Base-by-base conservation (phyloP, 768 basidiomycete species). In the Boletus rubroflammeus region DNA sequence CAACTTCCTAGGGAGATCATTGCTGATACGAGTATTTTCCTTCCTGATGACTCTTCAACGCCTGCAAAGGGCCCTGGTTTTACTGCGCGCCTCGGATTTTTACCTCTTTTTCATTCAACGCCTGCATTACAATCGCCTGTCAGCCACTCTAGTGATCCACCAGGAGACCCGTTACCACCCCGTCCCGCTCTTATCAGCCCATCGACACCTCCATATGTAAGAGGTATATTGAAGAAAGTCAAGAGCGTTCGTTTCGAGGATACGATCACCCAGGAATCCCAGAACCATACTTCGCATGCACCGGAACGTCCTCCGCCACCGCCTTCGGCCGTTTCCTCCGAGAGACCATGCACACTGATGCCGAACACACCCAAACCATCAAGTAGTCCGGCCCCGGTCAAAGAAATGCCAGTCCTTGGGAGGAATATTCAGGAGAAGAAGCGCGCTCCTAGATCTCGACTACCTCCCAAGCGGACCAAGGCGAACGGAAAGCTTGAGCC, bases 221-320 rank as follows among this genome's bases (percentile, higher is more conserved):
- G 67, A 50, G 68, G 75, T 23, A 76, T 76, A 45, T 62, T 76
- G 55, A 76, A 76, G 66, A 72, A 69, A 56, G 64, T 58, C 54
- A 75, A 76, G 67, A 69, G 62, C 40, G 74, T 76, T 36, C 73
- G 75, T 32, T 76, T 76, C 55, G 68, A 69, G 26, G 70, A 69
- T 32, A 9, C 21, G 42, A 34, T 47, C 34, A 31, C 6, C 50
- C 45, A 36, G 14, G 61, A 57, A 29, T 26, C 41, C n/a, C 39
- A 51, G 31, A 54, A 35, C 19, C 31, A 10, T 36, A 15, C 44
- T 7, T 34, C 29, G 2, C 9, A 29, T 28, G 10, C 55, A 17
- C 36, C 31, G 3, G 55, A 57, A 39, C 36, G 46, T 19, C 42
- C 51, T 17, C 62, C 52, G 25, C 45, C 67, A 17, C 45, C 42